These are phyloP conservation scores for Penicillium sp. DNA, from an alignment of 2,329 filamentous ascomycete genomes.

Conservation along the genomic window DNA sequence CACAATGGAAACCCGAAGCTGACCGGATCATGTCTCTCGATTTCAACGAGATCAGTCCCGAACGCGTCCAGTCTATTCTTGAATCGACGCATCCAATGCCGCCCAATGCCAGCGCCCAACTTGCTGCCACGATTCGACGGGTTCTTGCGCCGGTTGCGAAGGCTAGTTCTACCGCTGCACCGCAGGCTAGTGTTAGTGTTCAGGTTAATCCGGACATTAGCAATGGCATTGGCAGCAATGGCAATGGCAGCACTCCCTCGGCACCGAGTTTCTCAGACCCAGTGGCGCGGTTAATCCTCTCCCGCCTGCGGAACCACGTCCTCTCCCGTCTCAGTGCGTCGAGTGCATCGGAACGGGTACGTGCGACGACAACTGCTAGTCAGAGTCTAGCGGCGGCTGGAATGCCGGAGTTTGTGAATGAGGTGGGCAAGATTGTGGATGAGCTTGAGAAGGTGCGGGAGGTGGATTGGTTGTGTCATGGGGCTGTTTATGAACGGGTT, in stretches of 20 bases:
- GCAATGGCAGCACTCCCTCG: slow-evolving; percentile 15
- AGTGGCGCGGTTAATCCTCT: slow-evolving; percentile 63
- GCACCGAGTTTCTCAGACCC: slow-evolving; percentile 60
- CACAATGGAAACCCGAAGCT: slow-evolving; percentile 66
- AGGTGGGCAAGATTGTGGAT: slow-evolving; percentile 64
- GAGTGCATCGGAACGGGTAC: slow-evolving; percentile 63
- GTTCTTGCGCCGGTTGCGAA: slow-evolving; percentile 60
- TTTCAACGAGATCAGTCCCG: slow-evolving; percentile 45
- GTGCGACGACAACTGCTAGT: slow-evolving; percentile 61
- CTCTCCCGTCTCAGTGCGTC: slow-evolving; percentile 61
- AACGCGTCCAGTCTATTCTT: slow-evolving; percentile 50
- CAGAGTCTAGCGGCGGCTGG: slow-evolving; percentile 64
- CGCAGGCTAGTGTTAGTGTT: slow-evolving; percentile 31
- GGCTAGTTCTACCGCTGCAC: slow-evolving; percentile 37
- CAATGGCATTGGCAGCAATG: slow-evolving; percentile 5
- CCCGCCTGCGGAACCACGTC: slow-evolving; percentile 61
- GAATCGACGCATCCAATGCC: slow-evolving; percentile 56
- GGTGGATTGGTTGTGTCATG: slow-evolving; percentile 64
- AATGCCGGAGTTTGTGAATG: slow-evolving; percentile 64
- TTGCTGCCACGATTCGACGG: slow-evolving; percentile 53
- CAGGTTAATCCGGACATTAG: slow-evolving; percentile 63
- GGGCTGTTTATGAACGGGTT: slow-evolving; percentile 60
- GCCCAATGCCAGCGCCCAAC: slow-evolving; percentile 47
- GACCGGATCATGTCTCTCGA: slow-evolving; percentile 60
- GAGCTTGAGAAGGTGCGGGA: slow-evolving; percentile 60